Conservation (phyloP, 192 early-diverging fungal genomes). For the Linnemannia hyalina region DNA sequence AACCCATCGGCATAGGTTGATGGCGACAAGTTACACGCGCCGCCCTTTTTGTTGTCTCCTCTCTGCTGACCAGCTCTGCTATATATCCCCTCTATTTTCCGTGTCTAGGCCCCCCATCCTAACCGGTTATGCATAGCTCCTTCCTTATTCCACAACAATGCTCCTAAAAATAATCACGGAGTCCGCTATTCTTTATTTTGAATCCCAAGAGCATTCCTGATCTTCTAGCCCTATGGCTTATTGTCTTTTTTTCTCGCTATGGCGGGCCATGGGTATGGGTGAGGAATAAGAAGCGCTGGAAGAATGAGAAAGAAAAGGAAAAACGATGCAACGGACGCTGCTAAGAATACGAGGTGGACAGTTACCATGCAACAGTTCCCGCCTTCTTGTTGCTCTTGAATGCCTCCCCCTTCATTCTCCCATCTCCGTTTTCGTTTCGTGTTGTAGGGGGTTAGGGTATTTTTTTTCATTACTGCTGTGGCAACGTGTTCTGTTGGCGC, state of each 20-base stretch:
- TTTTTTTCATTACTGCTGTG: no score
- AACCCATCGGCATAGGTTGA: neutral
- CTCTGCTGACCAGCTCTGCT: neutral
- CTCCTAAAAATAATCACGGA: neutral
- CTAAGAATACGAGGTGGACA: neutral
- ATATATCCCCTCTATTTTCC: no score
- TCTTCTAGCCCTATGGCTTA: neutral
- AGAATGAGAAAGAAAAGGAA: neutral
- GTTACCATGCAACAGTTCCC: neutral
- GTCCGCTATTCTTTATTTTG: neutral
- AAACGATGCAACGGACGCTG: neutral
- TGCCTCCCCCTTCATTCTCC: neutral
- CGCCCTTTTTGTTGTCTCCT: neutral
- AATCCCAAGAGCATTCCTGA: neutral
- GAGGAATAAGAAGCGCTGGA: neutral
- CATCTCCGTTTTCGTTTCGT: conserved; percentile 7
- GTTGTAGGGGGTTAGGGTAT: neutral
- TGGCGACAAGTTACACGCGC: neutral
- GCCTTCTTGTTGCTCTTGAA: neutral
- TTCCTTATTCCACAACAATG: no score
- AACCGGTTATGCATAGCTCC: no score
- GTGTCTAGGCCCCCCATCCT: no score
- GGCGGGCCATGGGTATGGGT: neutral
- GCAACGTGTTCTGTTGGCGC: no score
- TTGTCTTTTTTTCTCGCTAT: neutral